Evolutionary conservation across 2,329 filamentous ascomycete species (phyloP).

Genomic region (Verticillium albo-atrum): DNA sequence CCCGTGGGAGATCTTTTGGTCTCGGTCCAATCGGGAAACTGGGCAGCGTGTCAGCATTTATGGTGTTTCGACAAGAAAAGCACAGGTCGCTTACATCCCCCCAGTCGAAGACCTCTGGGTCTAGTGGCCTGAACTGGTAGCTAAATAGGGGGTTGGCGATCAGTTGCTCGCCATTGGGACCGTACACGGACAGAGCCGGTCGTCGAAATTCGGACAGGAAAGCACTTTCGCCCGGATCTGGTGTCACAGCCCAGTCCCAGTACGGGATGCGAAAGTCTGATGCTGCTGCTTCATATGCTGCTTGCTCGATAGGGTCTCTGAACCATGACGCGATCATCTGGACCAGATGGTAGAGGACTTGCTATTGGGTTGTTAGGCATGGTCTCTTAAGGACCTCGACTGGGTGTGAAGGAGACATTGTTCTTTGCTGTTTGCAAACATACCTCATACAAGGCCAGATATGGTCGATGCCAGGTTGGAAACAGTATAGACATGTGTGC

Average conservation of each 20-base stretch:
- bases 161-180: constrained; percentile 48
- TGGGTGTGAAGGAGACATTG: neutral
- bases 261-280: constrained; percentile 51
- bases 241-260: constrained; percentile 53
- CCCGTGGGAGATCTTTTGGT: constrained; percentile 54
- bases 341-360: constrained; percentile 30
- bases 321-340: constrained; percentile 41
- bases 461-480: constrained; percentile 79
- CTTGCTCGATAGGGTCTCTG: constrained; percentile 38
- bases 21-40: constrained; percentile 56
- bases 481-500: constrained; percentile 73
- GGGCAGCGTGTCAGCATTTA: neutral
- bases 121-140: constrained; percentile 57
- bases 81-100: constrained; percentile 42
- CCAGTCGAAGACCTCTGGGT: constrained; percentile 53
- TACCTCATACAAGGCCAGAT: constrained; percentile 60
- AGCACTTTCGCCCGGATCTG: constrained; percentile 43
- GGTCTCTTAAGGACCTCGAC: neutral
- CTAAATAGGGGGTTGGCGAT: constrained; percentile 60
- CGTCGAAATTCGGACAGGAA: constrained; percentile 42
- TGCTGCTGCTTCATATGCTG: constrained; percentile 47
- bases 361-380: constrained; percentile 20
- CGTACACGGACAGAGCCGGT: constrained; percentile 45
- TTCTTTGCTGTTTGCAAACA: neutral
- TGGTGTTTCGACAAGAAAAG: neutral